Evolutionary conservation across 1,139 yeast genomes (phyloP), one percentile per base, ranked within the genome.

Genomic region (Hansenula sp.): DNA sequence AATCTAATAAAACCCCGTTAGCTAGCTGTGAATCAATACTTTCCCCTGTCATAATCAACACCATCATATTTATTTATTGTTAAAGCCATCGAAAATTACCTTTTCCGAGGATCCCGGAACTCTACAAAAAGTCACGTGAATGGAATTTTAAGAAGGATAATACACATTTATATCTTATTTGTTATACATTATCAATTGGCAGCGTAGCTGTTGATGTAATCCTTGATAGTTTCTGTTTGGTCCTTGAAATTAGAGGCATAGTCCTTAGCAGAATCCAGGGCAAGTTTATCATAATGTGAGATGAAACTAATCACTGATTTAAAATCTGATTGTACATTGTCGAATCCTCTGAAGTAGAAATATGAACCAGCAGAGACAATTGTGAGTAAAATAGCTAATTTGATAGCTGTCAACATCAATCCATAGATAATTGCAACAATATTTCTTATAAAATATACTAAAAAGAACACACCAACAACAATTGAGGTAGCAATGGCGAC

Each of bases 321-420:
- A 16, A 44, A 26, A 34, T 53, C 57, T 6, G 29, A 18, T 9
- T 41, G 32, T 16, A 51, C 46, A 1, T 20, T 20, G 6, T 43
- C 44, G n/a, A 52, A 24, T 0, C 59, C 59, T 32, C 59, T 42
- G 6, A 45, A 7, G 26, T 53, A 52, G 18, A 53, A 22, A 57
- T 55, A 53, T 2, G 40, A 19, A 5, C 33, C 44, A 1, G 44
- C 6, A 6, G 43, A n/a, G 3, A 46, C 25, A 4, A 51, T 10
- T 1, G 38, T 2, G 2, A 47, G 17, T 8, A 53, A 18, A 3
- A 50, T 7, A 1, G 36, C 6, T 4, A 46, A 34, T 33, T 46
- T 55, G 26, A 55, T 14, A 4, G 44, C 29, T 2, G 51, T 47
- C 17, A 44, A 26, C 2, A 55, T 30, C 3, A 52, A 24, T 2